These are phyloP conservation scores for Leishmania guyanensis DNA, from an alignment of 208 protist species.

Conservation along the genomic window DNA sequence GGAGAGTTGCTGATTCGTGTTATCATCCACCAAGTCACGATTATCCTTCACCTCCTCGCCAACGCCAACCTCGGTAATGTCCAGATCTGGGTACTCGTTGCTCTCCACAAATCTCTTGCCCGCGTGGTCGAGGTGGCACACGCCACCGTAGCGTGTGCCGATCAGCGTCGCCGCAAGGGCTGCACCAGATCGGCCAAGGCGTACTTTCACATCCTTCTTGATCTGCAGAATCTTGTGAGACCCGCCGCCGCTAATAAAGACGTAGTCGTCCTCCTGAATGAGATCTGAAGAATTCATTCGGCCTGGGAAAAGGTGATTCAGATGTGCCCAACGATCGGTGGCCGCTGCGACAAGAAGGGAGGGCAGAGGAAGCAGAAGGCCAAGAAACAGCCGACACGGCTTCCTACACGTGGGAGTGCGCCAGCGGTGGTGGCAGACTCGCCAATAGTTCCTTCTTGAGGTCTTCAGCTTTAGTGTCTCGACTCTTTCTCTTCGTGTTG, in stretches of 20 bases:
- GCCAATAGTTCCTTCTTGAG: neutral
- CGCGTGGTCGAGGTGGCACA: constrained; percentile 66
- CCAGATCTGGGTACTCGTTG: constrained; percentile 86
- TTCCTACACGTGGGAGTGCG: too few species aligned
- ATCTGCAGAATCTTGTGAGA: constrained; percentile 67
- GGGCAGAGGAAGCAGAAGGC: constrained; percentile 8
- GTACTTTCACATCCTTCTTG: constrained; percentile 52
- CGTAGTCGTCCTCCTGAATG: constrained; percentile 80
- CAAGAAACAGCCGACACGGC: neutral
- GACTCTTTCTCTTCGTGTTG: neutral
- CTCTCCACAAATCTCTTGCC: constrained; percentile 58
- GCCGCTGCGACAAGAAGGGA: neutral
- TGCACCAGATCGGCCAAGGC: constrained; percentile 65
- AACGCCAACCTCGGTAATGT: constrained; percentile 57
- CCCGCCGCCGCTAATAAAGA: constrained; percentile 84
- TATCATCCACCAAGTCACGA: constrained; percentile 79
- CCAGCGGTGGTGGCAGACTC: neutral
- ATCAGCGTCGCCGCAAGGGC: constrained; percentile 71
- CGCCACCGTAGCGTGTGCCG: constrained; percentile 82
- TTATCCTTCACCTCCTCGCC: constrained; percentile 72
- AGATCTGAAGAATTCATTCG: constrained; percentile 31
- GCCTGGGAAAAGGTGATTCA: neutral
- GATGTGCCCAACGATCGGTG: neutral
- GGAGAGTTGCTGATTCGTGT: constrained; percentile 79
- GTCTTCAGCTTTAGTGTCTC: neutral